Base-by-base conservation (phyloP, 2,329 filamentous ascomycete species). In the Westerdykella ornata region DNA sequence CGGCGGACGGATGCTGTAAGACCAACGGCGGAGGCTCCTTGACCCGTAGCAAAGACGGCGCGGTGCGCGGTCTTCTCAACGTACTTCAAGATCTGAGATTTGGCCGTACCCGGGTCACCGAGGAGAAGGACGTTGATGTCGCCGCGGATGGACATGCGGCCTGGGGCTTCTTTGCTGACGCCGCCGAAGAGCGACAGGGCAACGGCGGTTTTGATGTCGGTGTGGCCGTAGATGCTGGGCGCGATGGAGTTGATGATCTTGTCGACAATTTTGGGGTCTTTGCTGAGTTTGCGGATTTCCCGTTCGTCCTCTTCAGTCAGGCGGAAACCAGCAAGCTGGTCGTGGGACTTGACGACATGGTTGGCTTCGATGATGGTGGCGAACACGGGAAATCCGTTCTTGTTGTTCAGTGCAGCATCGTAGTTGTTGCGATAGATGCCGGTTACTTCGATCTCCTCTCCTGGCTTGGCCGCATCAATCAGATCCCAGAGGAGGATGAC, bases 351-450 rank as follows among this genome's bases (percentile, higher is more conserved):
- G 68, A 97, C 83, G 4, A 97, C 81, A 53, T 98, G 89, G 68
- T 98, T 98, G 18, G 94, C 94, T 67, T 98, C 92, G 4, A 98
- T 77, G 44, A 98, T 92, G 0, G 92, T 98, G 4, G 92, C 90
- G 66, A 98, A 98, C 28, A 98, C 92, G 0, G 92, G 92, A 70
- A 98, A 97, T 4, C 92, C 92, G 61, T 97, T 98, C 60, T 92
- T 90, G 72, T 96, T 97, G 71, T 98, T 98, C 41, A 98, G 77
- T 55, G 94, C 88, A 3, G 92, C 89, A 63, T 97, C 90, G 60
- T 96, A 98, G 70, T 94, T 97, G 73, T 98, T 98, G 56, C 88
- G 84, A 70, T 98, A 98, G 54, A 95, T 86, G 49, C 92, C 92
- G 6, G 89, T 97, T 8, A 98, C 82, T 61, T 98, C 92, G 42